Evolutionary conservation across 805 yeast species (phyloP), one percentile per base, ranked within the genome.

Genomic region (Debaryomyces castellii): DNA sequence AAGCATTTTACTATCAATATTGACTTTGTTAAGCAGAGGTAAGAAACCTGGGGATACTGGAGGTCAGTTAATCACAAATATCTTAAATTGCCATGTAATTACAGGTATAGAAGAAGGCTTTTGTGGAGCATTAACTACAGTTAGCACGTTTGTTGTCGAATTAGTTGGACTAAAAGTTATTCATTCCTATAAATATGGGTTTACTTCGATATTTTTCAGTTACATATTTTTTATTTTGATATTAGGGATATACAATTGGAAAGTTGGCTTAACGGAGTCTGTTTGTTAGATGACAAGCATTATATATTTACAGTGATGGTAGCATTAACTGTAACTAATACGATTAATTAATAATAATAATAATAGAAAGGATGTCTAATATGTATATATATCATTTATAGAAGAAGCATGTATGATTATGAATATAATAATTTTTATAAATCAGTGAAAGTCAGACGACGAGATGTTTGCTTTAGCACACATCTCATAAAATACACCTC

Each of bases 71-170:
- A 64, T 74, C 0, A 51, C 61, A 7, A 54, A 59, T 3, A 22
- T 51, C 0, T 48, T 76, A 4, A 58, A 71, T 0, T 81, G 87
- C 49, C 81, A 78, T 33, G 77, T 81, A 3, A 54, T 84, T 0
- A 49, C 53, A 6, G 90, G 85, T 0, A 57, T 86, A 2, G 71
- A 66, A 16, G 78, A 80, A 52, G 95, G 96, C 0, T 82, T 78
- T 47, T 82, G 89, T 57, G 95, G 91, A 1, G 75, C 80, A 2
- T 62, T 85, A 41, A 81, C 89, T 33, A 87, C 97, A 0, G 78
- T 88, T 33, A 83, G 92, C 45, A 86, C 96, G 0, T 86, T 89
- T 53, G 75, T 87, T 7, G 81, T 77, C 35, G 97, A 90, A 60
- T 62, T 88, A 32, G 71, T 54, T 50, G 60, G 58, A 1, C 39